Conservation (phyloP, 208 protist species). For the Kentomonas sorsogonicus region DNA sequence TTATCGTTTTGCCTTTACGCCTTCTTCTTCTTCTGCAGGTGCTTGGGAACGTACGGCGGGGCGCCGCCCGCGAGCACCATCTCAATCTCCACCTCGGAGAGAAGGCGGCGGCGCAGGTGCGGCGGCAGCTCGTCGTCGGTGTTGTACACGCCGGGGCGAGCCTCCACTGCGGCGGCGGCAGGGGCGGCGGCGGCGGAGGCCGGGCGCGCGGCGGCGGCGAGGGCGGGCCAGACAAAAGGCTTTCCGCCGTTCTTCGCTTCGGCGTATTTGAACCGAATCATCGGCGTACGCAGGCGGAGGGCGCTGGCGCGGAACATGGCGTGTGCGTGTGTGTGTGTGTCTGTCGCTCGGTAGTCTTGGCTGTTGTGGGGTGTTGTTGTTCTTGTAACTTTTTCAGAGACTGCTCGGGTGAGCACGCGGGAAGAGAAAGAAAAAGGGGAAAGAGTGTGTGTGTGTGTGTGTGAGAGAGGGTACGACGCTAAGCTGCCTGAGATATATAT, state of each 20-base stretch:
- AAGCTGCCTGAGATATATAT: background rate
- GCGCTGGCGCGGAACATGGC: constrained; percentile 36
- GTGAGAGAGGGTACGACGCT: background rate
- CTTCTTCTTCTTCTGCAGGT: constrained; percentile 66
- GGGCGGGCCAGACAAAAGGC: background rate
- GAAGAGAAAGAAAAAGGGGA: constrained; percentile 1
- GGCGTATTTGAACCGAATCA: constrained; percentile 75
- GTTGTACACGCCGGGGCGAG: constrained; percentile 26
- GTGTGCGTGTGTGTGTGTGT: too few relatives aligned
- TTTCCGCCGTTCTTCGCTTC: constrained; percentile 52
- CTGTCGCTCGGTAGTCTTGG: too few relatives aligned
- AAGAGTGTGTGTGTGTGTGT: background rate
- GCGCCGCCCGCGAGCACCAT: constrained; percentile 71
- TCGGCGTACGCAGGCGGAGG: constrained; percentile 31
- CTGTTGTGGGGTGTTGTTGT: too few relatives aligned
- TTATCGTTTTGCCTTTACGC: too few relatives aligned
- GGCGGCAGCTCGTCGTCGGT: constrained; percentile 54
- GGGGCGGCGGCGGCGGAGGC: background rate
- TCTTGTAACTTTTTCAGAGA: constrained; percentile 1
- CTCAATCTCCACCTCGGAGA: constrained; percentile 73
- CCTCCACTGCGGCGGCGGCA: background rate
- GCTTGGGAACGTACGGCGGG: constrained; percentile 70
- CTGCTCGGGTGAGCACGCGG: background rate
- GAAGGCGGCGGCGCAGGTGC: constrained; percentile 47
- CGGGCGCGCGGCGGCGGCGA: background rate